Conservation (phyloP, 2,329 filamentous ascomycete genomes). For the Aspergillus cejpii region DNA sequence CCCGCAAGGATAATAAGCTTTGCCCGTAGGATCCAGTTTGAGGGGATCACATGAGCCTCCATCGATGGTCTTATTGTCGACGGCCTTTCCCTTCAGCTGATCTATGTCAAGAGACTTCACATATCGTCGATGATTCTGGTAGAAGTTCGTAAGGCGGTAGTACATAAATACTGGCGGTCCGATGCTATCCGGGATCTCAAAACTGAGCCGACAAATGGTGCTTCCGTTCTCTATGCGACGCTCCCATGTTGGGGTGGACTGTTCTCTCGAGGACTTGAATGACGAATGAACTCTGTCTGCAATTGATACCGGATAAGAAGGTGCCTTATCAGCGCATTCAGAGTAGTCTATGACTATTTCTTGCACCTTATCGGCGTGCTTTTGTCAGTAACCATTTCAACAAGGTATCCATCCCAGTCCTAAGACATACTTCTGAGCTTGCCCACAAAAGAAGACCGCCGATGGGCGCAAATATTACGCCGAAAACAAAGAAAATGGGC, state of each 20-base stretch:
- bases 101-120: constrained; percentile 79
- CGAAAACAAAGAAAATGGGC: constrained; percentile 83
- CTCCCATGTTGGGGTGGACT: constrained; percentile 29
- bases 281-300: constrained; percentile 54
- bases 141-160: constrained; percentile 95
- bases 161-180: constrained; percentile 81
- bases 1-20: constrained; percentile 88
- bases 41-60: constrained; percentile 71
- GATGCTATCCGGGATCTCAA: constrained; percentile 72
- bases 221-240: constrained; percentile 32
- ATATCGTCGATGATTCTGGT: constrained; percentile 96
- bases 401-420: not conserved
- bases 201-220: constrained; percentile 63
- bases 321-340: constrained; percentile 56
- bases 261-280: constrained; percentile 57
- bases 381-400: constrained; percentile 8
- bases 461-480: constrained; percentile 87
- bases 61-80: constrained; percentile 55
- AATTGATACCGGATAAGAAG: constrained; percentile 45
- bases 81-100: constrained; percentile 69
- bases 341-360: constrained; percentile 91
- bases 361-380: constrained; percentile 54
- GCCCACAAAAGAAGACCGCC: constrained; percentile 81
- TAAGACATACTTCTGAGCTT: constrained; percentile 60
- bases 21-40: constrained; percentile 48